These are phyloP conservation scores for Clonostachys rhizophaga DNA, from an alignment of 2,329 filamentous ascomycete genomes.

Conservation along the genomic window DNA sequence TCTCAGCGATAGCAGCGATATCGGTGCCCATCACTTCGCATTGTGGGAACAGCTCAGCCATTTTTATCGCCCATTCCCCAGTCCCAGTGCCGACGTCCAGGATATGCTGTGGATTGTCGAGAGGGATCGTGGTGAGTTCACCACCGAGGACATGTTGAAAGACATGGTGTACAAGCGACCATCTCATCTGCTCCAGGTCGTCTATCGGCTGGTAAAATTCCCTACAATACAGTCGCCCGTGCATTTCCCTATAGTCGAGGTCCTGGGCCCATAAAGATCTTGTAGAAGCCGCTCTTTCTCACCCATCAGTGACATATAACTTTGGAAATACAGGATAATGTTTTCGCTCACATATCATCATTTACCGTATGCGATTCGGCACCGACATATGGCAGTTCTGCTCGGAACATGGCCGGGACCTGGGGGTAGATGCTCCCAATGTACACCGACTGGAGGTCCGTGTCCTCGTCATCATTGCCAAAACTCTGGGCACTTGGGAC, in stretches of 20 bases:
- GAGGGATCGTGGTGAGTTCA: conserved; percentile 35
- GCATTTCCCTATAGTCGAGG: conserved; percentile 53
- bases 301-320: too few species aligned
- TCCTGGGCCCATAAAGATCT: conserved; percentile 43
- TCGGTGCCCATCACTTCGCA: conserved; percentile 56
- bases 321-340: too few species aligned
- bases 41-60: conserved; percentile 46
- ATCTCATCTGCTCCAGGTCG: conserved; percentile 57
- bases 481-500: conserved; percentile 1
- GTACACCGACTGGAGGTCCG: conserved; percentile 38
- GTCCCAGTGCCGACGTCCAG: conserved; percentile 57
- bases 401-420: conserved; percentile 23
- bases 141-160: conserved; percentile 47
- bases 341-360: conserved; percentile 33
- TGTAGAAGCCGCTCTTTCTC: conserved; percentile 33
- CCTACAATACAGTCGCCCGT: conserved; percentile 58
- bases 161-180: conserved; percentile 59
- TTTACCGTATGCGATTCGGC: conserved; percentile 11
- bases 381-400: conserved; percentile 22
- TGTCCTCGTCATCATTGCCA: conserved; percentile 18
- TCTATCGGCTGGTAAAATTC: conserved; percentile 65
- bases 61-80: conserved; percentile 44
- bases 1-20: conserved; percentile 51
- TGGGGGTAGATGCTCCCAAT: conserved; percentile 32
- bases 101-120: conserved; percentile 32